Base-by-base conservation (phyloP, 2,329 filamentous ascomycete genomes). In the Neofusicoccum ribis region DNA sequence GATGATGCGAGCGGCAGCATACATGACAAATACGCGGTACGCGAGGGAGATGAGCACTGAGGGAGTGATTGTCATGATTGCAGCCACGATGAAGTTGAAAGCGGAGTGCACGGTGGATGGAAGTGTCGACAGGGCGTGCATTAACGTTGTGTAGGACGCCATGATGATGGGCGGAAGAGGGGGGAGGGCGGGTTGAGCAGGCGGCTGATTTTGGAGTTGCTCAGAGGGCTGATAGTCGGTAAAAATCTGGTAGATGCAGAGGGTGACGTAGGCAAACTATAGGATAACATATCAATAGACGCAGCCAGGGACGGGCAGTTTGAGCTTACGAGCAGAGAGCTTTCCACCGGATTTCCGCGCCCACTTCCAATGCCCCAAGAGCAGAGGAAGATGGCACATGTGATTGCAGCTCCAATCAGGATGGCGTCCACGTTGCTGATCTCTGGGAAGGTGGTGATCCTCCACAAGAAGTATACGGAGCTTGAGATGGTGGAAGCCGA, bases 241-340 rank as follows among this genome's bases (percentile, higher is more conserved):
- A 78, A 98, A 98, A 77, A 98, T 98, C 78, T 99, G 95, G 81
- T 98, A 99, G 74, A 98, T 91, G 82, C 94, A 98, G 68, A 99
- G 89, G n/a, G 97, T 95, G 67, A 97, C 88, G 78, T 99, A 99
- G 73, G 95, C 94, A 74, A 99, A 98, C 78, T 81, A 62, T 39
- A 12, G 15, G 56, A 71, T 62, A 72, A 66, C 17, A 46, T n/a
- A 43, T 47, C 15, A 44, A 37, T 31, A 44, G 6, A 17, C 2
- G 15, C n/a, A 31, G 39, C 12, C 6, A 20, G 31, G 17, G 31
- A 20, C 14, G n/a, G n/a, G 17, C 2, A 17, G 17, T 4, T 8
- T 27, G 23, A 70, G 37, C 78, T 60, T 76, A 81, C 79, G 34
- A 99, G 85, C 11, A 99, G 83, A 23, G 94, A 97, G 70, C 92